Evolutionary conservation across 176 grass and related monocot species (phyloP), one percentile per base, ranked within the genome.

Genomic region (Cymbopogon citratus): DNA sequence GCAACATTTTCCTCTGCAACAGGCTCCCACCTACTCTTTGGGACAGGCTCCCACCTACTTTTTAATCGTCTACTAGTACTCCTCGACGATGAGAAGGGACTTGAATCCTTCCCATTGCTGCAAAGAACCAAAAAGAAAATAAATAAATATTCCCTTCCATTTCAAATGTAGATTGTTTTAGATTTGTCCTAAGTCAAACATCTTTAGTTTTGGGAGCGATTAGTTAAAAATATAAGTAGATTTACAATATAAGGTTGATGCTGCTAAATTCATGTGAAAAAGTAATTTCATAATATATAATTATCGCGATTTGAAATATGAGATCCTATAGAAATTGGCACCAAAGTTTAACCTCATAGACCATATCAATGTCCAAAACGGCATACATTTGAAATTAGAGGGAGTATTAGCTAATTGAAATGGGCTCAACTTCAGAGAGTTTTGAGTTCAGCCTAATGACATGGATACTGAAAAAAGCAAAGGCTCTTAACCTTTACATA

Each of bases 21-120:
- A 73, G 92, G 91, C 46, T 94, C 92, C 94, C 94, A 97, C 72
- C 94, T 89, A 83, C 92, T 97, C 90, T 94, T 94, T 1, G 12
- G 18, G 19, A 92, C 81, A 74, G 92, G 91, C 46, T 94, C 95
- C 95, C 95, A 97, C 68, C 95, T 89, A 83, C 92, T 97, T 92
- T 94, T 94, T 0, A 6, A 39, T 51, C 92, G 81, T 81, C 87
- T 89, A 80, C 75, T 79, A 54, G 85, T 78, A 69, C 76, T 89
- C 71, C 70, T 83, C 27, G 44, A 67, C 65, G 63, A 61, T 44
- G 87, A 89, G 77, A 91, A 84, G 60, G 85, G 81, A 86, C 73
- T 89, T n/a, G 69, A 87, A 83, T 85, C 85, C 63, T 87, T 87
- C 40, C 56, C 31, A 56, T 34, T 80, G 67, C 92, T 97, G 80